Conservation (phyloP, 1,284 basidiomycete species). For the Ceratobasidium theobromae region DNA sequence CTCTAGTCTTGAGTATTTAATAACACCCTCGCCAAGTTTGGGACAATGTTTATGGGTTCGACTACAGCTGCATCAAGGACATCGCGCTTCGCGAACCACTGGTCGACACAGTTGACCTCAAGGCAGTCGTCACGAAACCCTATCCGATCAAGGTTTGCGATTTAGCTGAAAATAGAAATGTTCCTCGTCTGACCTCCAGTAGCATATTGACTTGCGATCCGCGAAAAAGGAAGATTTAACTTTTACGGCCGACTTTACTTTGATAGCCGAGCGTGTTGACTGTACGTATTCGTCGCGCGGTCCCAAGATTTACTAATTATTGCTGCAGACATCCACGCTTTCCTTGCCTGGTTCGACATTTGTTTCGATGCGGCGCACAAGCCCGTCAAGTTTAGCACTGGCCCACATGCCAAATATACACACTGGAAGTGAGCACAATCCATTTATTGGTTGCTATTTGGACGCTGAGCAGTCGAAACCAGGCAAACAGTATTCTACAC, state of each 20-base stretch:
- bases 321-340: constrained; percentile 88
- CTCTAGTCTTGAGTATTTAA: not conserved
- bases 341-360: constrained; percentile 99
- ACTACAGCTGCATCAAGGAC: constrained; percentile 99
- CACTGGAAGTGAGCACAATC: constrained; percentile 84
- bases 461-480: constrained; percentile 97
- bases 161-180: not conserved
- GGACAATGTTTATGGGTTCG: constrained; percentile 99
- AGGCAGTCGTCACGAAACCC: constrained; percentile 88
- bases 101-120: constrained; percentile 96
- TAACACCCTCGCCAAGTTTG: constrained; percentile 64
- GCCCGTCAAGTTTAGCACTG: constrained; percentile 92
- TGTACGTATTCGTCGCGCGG: constrained; percentile 56
- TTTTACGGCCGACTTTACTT: constrained; percentile 79
- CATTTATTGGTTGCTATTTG: constrained; percentile 44
- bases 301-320: not conserved
- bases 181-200: not conserved
- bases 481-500: constrained; percentile 98
- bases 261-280: constrained; percentile 87
- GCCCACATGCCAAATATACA: constrained; percentile 94
- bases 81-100: constrained; percentile 96
- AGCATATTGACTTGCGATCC: constrained; percentile 90
- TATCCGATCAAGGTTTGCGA: constrained; percentile 73
- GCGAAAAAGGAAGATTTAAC: constrained; percentile 94
- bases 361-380: constrained; percentile 96